phyloP scores from a whole-genome alignment of 2,329 filamentous ascomycete species.

The Daldinia sp. region DNA sequence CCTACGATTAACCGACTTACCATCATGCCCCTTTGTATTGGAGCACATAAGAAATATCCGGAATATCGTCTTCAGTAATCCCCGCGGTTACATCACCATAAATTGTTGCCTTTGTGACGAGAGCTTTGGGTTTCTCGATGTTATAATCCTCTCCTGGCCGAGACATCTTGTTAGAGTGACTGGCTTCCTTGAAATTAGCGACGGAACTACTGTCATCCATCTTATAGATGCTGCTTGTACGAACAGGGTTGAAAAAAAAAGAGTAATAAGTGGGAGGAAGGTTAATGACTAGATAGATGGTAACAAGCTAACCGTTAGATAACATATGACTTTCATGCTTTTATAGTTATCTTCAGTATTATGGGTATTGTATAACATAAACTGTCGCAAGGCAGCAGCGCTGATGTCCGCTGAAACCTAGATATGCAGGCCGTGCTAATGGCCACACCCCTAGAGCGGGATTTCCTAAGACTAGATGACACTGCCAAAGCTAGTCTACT shows the following conservation, averaged over 20 bases:
- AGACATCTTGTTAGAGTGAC: neutral
- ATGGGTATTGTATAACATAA: neutral
- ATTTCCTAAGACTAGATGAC: too few species aligned
- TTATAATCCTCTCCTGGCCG: neutral
- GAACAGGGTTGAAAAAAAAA: neutral
- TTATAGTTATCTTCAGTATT: neutral
- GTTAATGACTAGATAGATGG: too few species aligned
- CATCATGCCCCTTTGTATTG: constrained; percentile 49
- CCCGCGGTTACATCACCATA: constrained; percentile 19
- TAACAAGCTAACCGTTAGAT: too few species aligned
- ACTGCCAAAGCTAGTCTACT: neutral
- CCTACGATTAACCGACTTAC: constrained; percentile 49
- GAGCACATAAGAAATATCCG: constrained; percentile 54
- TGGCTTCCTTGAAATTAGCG: neutral
- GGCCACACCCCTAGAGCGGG: too few species aligned
- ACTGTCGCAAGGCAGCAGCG: neutral
- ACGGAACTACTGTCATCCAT: neutral
- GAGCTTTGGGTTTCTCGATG: neutral
- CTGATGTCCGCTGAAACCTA: neutral
- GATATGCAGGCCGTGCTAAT: neutral
- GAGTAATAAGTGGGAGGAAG: neutral
- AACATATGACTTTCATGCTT: neutral
- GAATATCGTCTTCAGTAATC: constrained; percentile 45
- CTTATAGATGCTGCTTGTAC: neutral
- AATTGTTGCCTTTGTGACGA: neutral